Conservation (phyloP, 2,329 filamentous ascomycete genomes). For the Cladosporium phlei region DNA sequence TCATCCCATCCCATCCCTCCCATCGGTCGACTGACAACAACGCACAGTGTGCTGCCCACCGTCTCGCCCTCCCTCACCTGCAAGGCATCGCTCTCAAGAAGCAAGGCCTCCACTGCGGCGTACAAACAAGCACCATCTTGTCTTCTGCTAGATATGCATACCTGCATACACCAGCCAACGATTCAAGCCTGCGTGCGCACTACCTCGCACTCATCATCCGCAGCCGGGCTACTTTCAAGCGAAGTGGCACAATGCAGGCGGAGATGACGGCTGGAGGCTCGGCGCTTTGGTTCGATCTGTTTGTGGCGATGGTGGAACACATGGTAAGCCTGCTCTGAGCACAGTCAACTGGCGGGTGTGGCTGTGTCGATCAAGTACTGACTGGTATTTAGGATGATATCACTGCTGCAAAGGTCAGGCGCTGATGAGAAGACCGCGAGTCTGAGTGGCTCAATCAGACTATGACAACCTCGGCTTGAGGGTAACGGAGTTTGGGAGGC, state of each 20-base stretch:
- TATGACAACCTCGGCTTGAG: too few relatives aligned
- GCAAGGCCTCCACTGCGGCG: constrained; percentile 80
- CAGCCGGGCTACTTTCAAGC: constrained; percentile 81
- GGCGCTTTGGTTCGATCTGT: constrained; percentile 80
- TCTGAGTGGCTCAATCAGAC: too few relatives aligned
- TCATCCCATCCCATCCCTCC: background rate
- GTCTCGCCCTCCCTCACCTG: constrained; percentile 76
- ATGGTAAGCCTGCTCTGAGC: too few relatives aligned
- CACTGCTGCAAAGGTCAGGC: too few relatives aligned
- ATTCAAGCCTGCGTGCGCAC: constrained; percentile 86
- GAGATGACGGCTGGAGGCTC: constrained; percentile 88
- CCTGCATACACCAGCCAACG: constrained; percentile 78
- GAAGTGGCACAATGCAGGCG: constrained; percentile 90
- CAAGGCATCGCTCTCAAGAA: constrained; percentile 82
- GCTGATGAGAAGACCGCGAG: too few relatives aligned
- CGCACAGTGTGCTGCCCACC: constrained; percentile 67
- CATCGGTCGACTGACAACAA: constrained; percentile 15
- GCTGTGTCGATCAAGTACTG: too few relatives aligned
- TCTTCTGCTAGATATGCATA: constrained; percentile 87
- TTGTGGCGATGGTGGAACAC: constrained; percentile 88
- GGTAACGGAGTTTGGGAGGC: too few relatives aligned
- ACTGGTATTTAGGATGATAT: too few relatives aligned
- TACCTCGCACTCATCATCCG: constrained; percentile 91
- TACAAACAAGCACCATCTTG: constrained; percentile 79
- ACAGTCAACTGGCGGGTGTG: too few relatives aligned